phyloP scores from a whole-genome alignment of 2,329 filamentous ascomycete genomes.

The Domatiomyces catenatus region DNA sequence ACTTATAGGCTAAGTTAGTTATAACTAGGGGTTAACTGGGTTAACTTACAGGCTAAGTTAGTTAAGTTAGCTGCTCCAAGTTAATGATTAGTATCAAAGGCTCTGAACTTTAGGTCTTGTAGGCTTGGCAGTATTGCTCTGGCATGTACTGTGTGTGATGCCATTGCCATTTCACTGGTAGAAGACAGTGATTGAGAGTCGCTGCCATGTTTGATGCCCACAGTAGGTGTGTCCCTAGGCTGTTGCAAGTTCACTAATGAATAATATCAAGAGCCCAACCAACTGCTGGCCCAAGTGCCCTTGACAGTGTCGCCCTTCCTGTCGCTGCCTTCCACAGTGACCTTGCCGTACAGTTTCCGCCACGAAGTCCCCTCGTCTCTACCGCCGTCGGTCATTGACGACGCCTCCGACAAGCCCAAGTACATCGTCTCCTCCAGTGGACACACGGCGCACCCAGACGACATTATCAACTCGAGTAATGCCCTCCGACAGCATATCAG shows the following conservation, averaged over 20 bases:
- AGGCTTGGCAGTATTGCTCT: too few relatives aligned
- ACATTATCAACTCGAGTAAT: constrained; percentile 68
- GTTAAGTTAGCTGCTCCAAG: too few relatives aligned
- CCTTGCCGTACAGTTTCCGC: constrained; percentile 91
- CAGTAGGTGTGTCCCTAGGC: constrained; percentile 20
- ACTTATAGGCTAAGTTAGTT: too few relatives aligned
- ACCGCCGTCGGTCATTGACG: constrained; percentile 51
- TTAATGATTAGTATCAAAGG: too few relatives aligned
- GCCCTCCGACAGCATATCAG: constrained; percentile 62
- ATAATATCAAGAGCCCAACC: constrained; percentile 55
- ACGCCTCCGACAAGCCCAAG: constrained; percentile 37
- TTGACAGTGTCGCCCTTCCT: constrained; percentile 91
- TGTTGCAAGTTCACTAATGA: neutral
- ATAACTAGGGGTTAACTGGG: too few relatives aligned
- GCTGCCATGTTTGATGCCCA: constrained; percentile 30
- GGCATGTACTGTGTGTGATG: too few relatives aligned
- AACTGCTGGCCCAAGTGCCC: constrained; percentile 78
- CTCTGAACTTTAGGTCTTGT: too few relatives aligned
- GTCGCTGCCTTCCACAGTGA: constrained; percentile 73
- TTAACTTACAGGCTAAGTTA: too few relatives aligned
- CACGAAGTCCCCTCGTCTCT: constrained; percentile 64
- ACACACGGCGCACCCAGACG: constrained; percentile 70
- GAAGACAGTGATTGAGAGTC: neutral
- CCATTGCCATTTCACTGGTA: neutral
- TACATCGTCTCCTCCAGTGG: constrained; percentile 69